Conservation (phyloP, 495 filamentous ascomycete genomes). For the Rhypophila decipiens region DNA sequence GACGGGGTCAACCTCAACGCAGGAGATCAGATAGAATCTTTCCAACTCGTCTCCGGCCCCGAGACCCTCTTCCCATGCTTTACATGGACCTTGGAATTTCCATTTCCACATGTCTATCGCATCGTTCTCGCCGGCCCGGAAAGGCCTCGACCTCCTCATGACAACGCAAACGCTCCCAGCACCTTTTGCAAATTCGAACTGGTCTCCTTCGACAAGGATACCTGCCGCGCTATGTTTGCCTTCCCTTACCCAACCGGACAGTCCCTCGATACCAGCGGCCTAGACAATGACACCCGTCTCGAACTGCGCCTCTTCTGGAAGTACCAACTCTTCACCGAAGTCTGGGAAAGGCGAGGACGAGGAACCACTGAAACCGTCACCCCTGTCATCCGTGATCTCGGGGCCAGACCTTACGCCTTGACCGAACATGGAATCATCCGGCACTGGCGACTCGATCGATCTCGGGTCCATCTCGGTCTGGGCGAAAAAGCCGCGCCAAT, state of each 20-base stretch:
- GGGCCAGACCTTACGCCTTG: constrained; percentile 54
- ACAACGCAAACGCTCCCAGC: constrained; percentile 3
- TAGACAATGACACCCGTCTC: neutral
- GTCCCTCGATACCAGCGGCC: neutral
- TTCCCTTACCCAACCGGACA: constrained; percentile 1
- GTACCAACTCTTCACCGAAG: constrained; percentile 4
- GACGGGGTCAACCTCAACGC: neutral
- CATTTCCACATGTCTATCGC: constrained; percentile 3
- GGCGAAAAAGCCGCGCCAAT: constrained; percentile 67
- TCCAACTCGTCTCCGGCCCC: constrained; percentile 1
- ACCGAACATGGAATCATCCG: constrained; percentile 53
- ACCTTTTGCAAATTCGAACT: neutral
- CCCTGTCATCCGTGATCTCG: constrained; percentile 51
- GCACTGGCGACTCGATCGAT: constrained; percentile 52
- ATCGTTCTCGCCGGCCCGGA: constrained; percentile 2
- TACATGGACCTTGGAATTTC: constrained; percentile 2
- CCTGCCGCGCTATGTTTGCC: constrained; percentile 1
- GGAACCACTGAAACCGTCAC: constrained; percentile 2
- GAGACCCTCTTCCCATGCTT: constrained; percentile 2
- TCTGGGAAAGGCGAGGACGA: neutral
- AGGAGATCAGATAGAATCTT: neutral
- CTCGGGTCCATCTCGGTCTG: constrained; percentile 57
- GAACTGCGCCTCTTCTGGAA: constrained; percentile 1
- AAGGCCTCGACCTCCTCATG: constrained; percentile 4
- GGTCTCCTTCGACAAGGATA: neutral